Evolutionary conservation across 2,329 filamentous ascomycete species (phyloP), one percentile per base, ranked within the genome.

Genomic region (Aspergillus vadensis): DNA sequence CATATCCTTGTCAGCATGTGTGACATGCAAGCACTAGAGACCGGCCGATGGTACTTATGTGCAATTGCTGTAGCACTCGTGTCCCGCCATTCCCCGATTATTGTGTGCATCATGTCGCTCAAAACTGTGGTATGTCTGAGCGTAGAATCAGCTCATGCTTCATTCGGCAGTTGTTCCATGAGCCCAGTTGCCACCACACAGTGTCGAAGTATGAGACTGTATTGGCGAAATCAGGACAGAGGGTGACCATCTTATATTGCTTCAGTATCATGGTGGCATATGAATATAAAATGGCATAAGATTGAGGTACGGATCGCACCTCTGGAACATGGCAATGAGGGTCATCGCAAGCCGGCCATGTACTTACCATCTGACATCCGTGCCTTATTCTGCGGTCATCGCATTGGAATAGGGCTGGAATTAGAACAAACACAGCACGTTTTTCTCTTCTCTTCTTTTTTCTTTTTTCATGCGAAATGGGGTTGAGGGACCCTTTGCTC

Each of bases 271-370:
- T 36, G 15, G 48, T 30, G 39, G 53, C 57, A 53, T 41, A 15
- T 56, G 49, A 56, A 55, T n/a, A 5, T 32, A 32, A 38, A 25
- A 60, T 62, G 38, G 58, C 60, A 58, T 53, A 17, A 32, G 17
- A 5, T 17, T n/a, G 5, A 32, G 7, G 17, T 10, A 25, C 10
- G 23, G 17, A 32, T 30, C 25, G 32, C 6, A 10, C 10, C 5
- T 32, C 25, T 30, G 44, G 15, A 49, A 9, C 15, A 2, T 49
- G 27, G 23, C 21, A 27, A 43, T 43, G 19, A 52, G 41, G 17
- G 30, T 55, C 27, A 60, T 51, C 39, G 38, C 43, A 50, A 38
- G 36, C 50, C 44, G 50, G 61, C 17, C n/a, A 32, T 32, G 27
- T 32, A 50, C 47, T 15, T 32, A 36, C 25, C n/a, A n/a, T 30